Evolutionary conservation across 1,284 basidiomycete genomes (phyloP).

Genomic region (Cryptococcus sp.): DNA sequence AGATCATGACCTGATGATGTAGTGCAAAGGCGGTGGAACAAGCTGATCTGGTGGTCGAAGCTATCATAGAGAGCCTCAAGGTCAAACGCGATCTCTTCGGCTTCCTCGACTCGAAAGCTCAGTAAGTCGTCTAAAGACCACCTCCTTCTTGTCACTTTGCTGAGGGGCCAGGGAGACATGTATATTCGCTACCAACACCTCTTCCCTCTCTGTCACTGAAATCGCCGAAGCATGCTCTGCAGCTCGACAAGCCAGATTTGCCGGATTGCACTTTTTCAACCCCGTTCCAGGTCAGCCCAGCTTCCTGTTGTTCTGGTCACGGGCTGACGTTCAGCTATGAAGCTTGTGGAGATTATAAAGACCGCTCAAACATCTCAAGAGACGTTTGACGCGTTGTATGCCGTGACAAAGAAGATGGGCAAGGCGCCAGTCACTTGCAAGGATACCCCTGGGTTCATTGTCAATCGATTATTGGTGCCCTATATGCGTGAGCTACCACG

Average conservation of each 20-base stretch:
- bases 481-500: conserved; percentile 46
- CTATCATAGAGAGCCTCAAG: conserved; percentile 55
- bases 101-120: conserved; percentile 51
- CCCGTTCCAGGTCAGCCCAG: conserved; percentile 35
- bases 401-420: conserved; percentile 51
- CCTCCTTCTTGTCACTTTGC: neutral
- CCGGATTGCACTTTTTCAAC: conserved; percentile 55
- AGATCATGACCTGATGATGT: too few relatives aligned
- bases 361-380: conserved; percentile 50
- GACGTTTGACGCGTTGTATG: conserved; percentile 49
- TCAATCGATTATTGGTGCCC: conserved; percentile 53
- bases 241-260: conserved; percentile 47
- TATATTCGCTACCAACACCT: conserved; percentile 57
- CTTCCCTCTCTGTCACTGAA: conserved; percentile 51
- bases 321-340: conserved; percentile 49
- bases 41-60: conserved; percentile 55
- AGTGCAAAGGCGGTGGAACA: conserved; percentile 48
- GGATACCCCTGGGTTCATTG: conserved; percentile 55
- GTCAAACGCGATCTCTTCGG: conserved; percentile 55
- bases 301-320: neutral
- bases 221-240: conserved; percentile 48
- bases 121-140: conserved; percentile 22
- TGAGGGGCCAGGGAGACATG: conserved; percentile 27
- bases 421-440: conserved; percentile 55
- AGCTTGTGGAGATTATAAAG: conserved; percentile 54